Evolutionary conservation across 2,329 filamentous ascomycete genomes (phyloP).

Genomic region (Talaromyces rugulosus): DNA sequence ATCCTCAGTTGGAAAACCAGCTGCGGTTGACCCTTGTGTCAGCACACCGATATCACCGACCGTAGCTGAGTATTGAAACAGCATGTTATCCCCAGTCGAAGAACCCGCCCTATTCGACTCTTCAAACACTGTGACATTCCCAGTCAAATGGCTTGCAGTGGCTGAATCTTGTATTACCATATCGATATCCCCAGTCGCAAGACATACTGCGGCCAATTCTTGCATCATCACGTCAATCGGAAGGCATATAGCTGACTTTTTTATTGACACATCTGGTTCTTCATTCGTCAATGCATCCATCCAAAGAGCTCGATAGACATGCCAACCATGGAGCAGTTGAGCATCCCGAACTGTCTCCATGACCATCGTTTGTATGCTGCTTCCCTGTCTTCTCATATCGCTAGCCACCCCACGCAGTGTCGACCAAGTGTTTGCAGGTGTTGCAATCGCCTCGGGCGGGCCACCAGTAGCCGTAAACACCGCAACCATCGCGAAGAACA

Average conservation of each 20-base stretch:
- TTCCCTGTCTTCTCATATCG: not conserved
- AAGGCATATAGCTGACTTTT: not conserved
- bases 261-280: not conserved
- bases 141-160: not conserved
- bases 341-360: not conserved
- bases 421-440: not conserved
- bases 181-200: not conserved
- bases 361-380: not conserved
- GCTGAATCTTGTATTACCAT: not conserved
- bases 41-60: not conserved
- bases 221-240: not conserved
- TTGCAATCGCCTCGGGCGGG: not conserved
- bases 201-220: not conserved
- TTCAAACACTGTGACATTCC: no score
- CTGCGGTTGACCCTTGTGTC: not conserved
- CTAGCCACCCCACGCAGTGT: not conserved
- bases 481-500: not conserved
- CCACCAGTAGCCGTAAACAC: not conserved
- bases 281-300: not conserved
- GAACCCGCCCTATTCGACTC: not conserved
- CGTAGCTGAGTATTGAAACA: no score
- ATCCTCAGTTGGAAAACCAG: not conserved
- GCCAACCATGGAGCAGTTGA: not conserved
- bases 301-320: not conserved
- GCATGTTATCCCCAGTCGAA: no score